These are phyloP conservation scores for Trametes punicea DNA, from an alignment of 768 basidiomycete genomes.

Conservation along the genomic window DNA sequence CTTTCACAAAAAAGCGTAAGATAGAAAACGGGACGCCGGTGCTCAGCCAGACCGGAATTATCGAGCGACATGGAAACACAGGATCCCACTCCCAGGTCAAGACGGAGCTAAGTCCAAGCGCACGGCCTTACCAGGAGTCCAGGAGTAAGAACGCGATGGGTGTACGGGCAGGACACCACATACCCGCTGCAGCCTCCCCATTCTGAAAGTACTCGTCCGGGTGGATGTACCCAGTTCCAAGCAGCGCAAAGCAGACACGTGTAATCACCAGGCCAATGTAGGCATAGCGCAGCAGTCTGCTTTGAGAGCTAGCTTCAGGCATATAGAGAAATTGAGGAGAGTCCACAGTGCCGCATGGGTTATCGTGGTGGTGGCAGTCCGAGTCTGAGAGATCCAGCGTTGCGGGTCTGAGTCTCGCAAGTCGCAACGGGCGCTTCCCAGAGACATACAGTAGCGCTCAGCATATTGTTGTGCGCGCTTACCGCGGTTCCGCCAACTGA, in stretches of 20 bases:
- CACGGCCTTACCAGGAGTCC: conserved; percentile 26
- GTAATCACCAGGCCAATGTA: conserved; percentile 19
- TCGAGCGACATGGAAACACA: conserved; percentile 35
- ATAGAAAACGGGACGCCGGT: conserved; percentile 33
- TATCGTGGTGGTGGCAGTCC: no score
- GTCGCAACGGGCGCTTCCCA: background rate
- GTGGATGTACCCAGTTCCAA: conserved; percentile 38
- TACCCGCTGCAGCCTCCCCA: conserved; percentile 38
- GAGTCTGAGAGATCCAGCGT: background rate
- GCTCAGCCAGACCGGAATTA: conserved; percentile 32
- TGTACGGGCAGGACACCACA: background rate
- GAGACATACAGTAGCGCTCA: background rate
- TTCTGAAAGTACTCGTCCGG: conserved; percentile 43
- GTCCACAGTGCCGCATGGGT: background rate
- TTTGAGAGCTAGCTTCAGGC: background rate
- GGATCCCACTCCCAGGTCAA: conserved; percentile 39
- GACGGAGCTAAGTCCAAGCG: conserved; percentile 29
- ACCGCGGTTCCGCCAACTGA: no score
- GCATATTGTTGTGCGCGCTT: background rate
- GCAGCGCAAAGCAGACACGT: conserved; percentile 31
- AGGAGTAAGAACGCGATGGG: background rate
- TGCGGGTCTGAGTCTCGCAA: no score
- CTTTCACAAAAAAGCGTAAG: conserved; percentile 16
- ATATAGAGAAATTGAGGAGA: background rate
- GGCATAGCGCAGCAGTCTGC: background rate